Evolutionary conservation across 192 early-diverging fungal genomes (phyloP).

Genomic region (Backusella psychrophila): DNA sequence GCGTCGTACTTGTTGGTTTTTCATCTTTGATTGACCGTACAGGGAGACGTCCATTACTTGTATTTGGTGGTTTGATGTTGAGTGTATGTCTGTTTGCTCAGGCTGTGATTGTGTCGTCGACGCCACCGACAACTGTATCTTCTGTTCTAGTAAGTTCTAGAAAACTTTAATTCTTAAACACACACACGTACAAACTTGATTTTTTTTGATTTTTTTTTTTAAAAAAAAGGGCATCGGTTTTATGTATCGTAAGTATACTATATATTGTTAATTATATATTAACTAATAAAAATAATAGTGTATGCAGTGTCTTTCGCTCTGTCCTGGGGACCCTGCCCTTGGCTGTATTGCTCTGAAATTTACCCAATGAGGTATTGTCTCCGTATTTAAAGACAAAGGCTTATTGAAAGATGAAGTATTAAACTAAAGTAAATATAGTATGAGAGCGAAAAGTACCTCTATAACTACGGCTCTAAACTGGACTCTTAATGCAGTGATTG

Average conservation of each 20-base stretch:
- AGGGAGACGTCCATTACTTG: conserved; percentile 66
- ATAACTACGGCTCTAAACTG: conserved; percentile 72
- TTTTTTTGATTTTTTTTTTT: background rate
- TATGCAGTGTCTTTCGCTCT: conserved; percentile 62
- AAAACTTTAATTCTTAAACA: background rate
- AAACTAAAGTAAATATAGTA: conserved; percentile 32
- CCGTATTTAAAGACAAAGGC: background rate
- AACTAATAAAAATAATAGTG: background rate
- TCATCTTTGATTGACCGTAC: conserved; percentile 58
- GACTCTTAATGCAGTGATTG: conserved; percentile 56
- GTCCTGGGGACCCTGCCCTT: conserved; percentile 77
- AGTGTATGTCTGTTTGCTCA: conserved; percentile 21
- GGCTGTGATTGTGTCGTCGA: conserved; percentile 2
- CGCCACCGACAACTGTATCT: background rate
- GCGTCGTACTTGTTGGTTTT: conserved; percentile 39
- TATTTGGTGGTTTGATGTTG: conserved; percentile 39
- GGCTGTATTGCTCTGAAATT: conserved; percentile 76
- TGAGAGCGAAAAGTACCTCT: conserved; percentile 64
- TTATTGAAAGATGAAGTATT: background rate
- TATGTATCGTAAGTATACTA: conserved; percentile 16
- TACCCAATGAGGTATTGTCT: conserved; percentile 53
- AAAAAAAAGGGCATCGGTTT: background rate
- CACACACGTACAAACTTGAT: background rate
- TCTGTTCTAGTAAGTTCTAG: conserved; percentile 11
- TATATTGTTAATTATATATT: background rate